Evolutionary conservation across 345 rosid species (phyloP).

Genomic region (Gossypium sturtianum): DNA sequence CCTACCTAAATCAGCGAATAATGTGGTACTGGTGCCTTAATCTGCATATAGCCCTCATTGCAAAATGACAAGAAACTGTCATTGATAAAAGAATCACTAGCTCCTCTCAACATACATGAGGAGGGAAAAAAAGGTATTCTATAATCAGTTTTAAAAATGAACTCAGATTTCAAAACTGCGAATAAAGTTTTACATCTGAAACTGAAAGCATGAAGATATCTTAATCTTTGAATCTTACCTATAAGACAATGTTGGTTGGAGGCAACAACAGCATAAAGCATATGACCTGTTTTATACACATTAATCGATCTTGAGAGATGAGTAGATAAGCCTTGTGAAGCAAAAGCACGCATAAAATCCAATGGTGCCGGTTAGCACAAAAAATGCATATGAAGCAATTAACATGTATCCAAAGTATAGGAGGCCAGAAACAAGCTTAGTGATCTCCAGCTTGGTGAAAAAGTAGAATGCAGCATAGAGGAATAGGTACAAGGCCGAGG

Average conservation of each 20-base stretch:
- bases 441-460: slow-evolving; percentile 79
- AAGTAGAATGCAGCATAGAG: slow-evolving; percentile 71
- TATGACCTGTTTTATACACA: background rate
- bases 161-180: no score
- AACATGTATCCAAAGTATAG: slow-evolving; percentile 78
- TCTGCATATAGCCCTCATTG: no score
- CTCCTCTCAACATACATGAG: no score
- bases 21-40: no score
- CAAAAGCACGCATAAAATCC: slow-evolving; percentile 74
- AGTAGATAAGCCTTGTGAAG: slow-evolving; percentile 79
- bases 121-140: no score
- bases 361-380: slow-evolving; percentile 63
- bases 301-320: slow-evolving; percentile 73
- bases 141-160: no score
- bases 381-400: slow-evolving; percentile 60
- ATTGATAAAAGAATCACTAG: no score
- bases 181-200: background rate
- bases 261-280: background rate
- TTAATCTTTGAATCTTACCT: slow-evolving; percentile 21
- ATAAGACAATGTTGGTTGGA: slow-evolving; percentile 1
- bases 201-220: slow-evolving; percentile 26
- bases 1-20: no score
- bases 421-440: slow-evolving; percentile 53
- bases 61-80: no score
- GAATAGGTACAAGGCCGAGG: slow-evolving; percentile 68